Percentiles rank a stretch among this genome's conserved stretches.
Evolutionary conservation across 2,329 filamentous ascomycete species (phyloP).

Genomic region (Chaetomium sp.): DNA sequence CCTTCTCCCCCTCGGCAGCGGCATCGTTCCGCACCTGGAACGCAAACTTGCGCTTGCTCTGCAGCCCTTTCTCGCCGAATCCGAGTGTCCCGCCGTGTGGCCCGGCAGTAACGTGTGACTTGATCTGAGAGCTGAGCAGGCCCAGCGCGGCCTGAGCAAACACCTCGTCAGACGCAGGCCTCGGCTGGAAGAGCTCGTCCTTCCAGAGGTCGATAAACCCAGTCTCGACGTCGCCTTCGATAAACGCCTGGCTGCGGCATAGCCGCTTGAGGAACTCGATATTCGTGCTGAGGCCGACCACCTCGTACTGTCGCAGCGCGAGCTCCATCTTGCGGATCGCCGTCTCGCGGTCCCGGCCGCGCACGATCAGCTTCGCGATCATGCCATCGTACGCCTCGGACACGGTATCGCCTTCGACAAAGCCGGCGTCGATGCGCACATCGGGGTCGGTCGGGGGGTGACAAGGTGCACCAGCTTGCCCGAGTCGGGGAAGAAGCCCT

Average conservation of each 20-base stretch:
- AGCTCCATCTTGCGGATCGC: constrained; percentile 80
- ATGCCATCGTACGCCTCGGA: constrained; percentile 97
- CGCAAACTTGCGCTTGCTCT: constrained; percentile 50
- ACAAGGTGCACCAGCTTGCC: constrained; percentile 82
- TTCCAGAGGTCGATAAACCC: constrained; percentile 92
- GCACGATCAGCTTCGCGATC: constrained; percentile 96
- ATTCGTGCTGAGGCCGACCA: constrained; percentile 91
- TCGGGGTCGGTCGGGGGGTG: constrained; percentile 71
- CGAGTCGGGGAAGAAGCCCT: constrained; percentile 91
- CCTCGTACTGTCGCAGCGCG: constrained; percentile 85
- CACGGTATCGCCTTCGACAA: constrained; percentile 86
- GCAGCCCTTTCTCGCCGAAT: constrained; percentile 50
- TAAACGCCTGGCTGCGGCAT: constrained; percentile 78
- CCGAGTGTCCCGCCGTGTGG: constrained; percentile 58
- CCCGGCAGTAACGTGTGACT: constrained; percentile 23
- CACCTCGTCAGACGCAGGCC: constrained; percentile 67
- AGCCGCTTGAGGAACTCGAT: constrained; percentile 94
- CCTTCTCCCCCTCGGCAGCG: constrained; percentile 53
- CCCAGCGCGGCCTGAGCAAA: constrained; percentile 86
- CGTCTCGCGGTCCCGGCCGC: constrained; percentile 74
- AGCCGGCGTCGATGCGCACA: constrained; percentile 90
- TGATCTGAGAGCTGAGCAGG: constrained; percentile 58
- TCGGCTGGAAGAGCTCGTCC: constrained; percentile 72
- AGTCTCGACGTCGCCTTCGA: constrained; percentile 87
- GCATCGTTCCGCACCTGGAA: constrained; percentile 57